These are phyloP conservation scores for Curvularia verruculosa DNA, from an alignment of 2,329 filamentous ascomycete genomes.

Conservation along the genomic window DNA sequence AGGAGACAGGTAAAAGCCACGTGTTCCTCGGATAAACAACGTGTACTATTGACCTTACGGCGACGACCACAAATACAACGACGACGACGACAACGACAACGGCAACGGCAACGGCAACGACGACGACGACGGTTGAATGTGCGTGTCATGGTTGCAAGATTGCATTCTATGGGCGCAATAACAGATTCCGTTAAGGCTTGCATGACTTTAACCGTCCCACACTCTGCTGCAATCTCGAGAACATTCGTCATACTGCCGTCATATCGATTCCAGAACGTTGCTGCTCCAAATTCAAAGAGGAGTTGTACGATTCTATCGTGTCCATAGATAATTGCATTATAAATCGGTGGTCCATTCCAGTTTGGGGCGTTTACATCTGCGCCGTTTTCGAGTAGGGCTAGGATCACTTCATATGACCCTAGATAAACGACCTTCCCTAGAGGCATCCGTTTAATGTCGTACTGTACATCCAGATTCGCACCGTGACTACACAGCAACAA, in stretches of 20 bases:
- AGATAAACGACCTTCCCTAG: background rate
- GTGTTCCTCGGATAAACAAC: background rate
- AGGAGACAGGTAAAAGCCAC: background rate
- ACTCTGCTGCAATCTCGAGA: background rate
- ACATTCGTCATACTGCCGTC: background rate
- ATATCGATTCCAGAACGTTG: background rate
- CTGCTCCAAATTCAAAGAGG: background rate
- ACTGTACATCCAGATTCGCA: background rate
- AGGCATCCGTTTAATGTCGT: background rate
- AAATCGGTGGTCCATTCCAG: background rate
- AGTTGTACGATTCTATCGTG: background rate
- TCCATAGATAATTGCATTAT: background rate
- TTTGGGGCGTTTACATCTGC: background rate
- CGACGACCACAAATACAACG: too few relatives aligned
- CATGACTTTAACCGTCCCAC: background rate
- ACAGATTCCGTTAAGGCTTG: background rate
- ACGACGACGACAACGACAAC: background rate
- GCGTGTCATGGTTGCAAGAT: background rate
- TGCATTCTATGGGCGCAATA: background rate
- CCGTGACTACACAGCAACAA: background rate
- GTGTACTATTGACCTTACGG: too few relatives aligned
- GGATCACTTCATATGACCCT: background rate
- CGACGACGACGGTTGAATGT: background rate
- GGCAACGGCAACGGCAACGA: too few relatives aligned
- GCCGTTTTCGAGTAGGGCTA: background rate